Base-by-base conservation (phyloP, 1,284 basidiomycete genomes). In the Gyrodon tennesseensis region DNA sequence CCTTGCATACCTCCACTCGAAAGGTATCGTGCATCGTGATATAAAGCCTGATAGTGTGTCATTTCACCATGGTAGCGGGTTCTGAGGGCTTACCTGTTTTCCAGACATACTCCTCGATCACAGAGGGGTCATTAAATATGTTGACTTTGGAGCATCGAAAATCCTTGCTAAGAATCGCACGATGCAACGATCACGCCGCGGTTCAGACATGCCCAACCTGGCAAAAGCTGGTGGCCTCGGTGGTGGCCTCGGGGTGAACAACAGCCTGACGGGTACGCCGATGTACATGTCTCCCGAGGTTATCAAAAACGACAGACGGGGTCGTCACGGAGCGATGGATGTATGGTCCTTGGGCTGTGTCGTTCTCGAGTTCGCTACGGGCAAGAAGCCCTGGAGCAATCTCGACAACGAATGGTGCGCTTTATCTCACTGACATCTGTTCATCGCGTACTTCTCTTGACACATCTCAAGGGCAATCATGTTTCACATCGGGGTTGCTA, bases 281-380 rank as follows among this genome's bases (percentile, higher is more conserved):
- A 99, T 99, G 96, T 99, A 99, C 79, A 98, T 99, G 93, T 96
- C 94, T 16, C 97, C 97, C 2, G 97, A 99, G 76, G 90, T 98
- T 57, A 99, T 99, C 82, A 95, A 98, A 79, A 94, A 90, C 71
- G 91, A 93, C 70, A 88, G 83, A 70, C 87, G 90, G 23, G 93
- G 94, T 39, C 84, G 91, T 61, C 88, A 93, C 66, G 96, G 96
- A n/a, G 95, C 97, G 5, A 97, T 98, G 88, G 97, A 99, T 76
- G 90, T 99, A 54, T 99, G 97, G 97, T 92, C 91, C 40, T 79
- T 99, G 64, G 97, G 97, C 9, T 99, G 97, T 75, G 95, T 99
- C 29, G 89, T 99, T 5, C 85, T 99, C 48, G 96, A 99, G 76
- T 96, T 94, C 72, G 93, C 93, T 3, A 99, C 97, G 0, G 97